Conservation (phyloP, 192 early-diverging fungal genomes). For the Linnemannia elongata region DNA sequence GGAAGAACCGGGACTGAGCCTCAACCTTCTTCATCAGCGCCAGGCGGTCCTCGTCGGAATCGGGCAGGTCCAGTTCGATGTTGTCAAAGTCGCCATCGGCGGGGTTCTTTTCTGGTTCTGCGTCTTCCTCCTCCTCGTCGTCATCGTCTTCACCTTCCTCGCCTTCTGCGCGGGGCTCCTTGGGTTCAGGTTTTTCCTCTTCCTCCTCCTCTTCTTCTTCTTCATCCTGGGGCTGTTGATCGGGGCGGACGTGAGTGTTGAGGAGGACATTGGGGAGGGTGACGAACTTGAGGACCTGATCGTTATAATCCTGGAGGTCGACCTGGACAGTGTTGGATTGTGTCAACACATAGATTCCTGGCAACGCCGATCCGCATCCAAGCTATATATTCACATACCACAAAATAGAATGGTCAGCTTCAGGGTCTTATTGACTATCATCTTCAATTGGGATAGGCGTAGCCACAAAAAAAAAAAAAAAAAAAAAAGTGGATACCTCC, state of each 20-base stretch:
- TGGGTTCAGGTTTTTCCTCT: conserved; percentile 39
- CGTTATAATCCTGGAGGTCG: conserved; percentile 96
- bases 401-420: background rate
- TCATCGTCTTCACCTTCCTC: conserved; percentile 50
- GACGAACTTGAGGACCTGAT: conserved; percentile 85
- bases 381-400: conserved; percentile 62
- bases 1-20: conserved; percentile 67
- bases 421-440: background rate
- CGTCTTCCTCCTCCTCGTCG: conserved; percentile 59
- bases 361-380: conserved; percentile 92
- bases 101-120: conserved; percentile 49
- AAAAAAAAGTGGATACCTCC: conserved; percentile 57
- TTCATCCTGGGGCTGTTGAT: conserved; percentile 44
- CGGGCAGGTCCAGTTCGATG: conserved; percentile 57
- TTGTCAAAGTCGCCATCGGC: conserved; percentile 45
- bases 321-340: conserved; percentile 63
- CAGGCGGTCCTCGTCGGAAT: conserved; percentile 44
- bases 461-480: background rate
- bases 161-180: conserved; percentile 37
- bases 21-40: conserved; percentile 45
- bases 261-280: conserved; percentile 93
- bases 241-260: conserved; percentile 73
- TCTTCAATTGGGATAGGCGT: background rate
- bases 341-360: conserved; percentile 83
- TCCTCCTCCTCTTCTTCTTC: conserved; percentile 36